Base-by-base conservation (phyloP, 2,329 filamentous ascomycete species). In the Colletotrichum gigasporum region DNA sequence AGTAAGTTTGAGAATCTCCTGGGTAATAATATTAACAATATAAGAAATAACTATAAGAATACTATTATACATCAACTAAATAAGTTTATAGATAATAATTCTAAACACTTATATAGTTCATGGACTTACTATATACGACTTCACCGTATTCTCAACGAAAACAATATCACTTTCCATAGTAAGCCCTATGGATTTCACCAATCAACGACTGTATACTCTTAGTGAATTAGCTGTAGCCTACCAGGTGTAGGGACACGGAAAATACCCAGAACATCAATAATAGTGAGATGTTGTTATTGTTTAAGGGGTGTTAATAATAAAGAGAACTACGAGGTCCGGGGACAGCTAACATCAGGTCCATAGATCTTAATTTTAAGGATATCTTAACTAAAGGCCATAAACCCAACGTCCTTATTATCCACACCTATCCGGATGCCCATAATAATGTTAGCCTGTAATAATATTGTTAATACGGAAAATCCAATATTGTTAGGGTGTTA, bases 241-340 rank as follows among this genome's bases (percentile, higher is more conserved):
- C 51, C 82, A 52, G 67, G 62, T 0, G 69, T 71, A 0, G 28
- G 52, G 14, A 69, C 68, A 8, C 79, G 76, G 60, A 86, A 85
- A 24, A 86, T 82, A 0, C 84, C 84, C 0, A 83, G 84, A 0
- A 87, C 82, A 18, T 87, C 83, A 10, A 86, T 86, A 5, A 87
- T 75, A 0, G 83, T 87, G 3, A 86, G 75, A 18, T 85, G 79
- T 3, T 80, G 70, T 76, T 79, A 73, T 72, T 75, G 20, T 20
- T 28, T 24, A 63, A n/a, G n/a, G 9, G 14, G 12, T 6, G 2
- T 50, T 4, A 59, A 28, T 79, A 71, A 72, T 76, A 28, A 12
- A 26, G 26, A 60, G 14, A 24, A 28, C 3, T 14, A 44, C 9
- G 8, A 20, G 20, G 16, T 11, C 4, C n/a, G 18, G 2, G 20